Evolutionary conservation across 2,329 filamentous ascomycete species (phyloP).

Genomic region (Grosmannia huntii): DNA sequence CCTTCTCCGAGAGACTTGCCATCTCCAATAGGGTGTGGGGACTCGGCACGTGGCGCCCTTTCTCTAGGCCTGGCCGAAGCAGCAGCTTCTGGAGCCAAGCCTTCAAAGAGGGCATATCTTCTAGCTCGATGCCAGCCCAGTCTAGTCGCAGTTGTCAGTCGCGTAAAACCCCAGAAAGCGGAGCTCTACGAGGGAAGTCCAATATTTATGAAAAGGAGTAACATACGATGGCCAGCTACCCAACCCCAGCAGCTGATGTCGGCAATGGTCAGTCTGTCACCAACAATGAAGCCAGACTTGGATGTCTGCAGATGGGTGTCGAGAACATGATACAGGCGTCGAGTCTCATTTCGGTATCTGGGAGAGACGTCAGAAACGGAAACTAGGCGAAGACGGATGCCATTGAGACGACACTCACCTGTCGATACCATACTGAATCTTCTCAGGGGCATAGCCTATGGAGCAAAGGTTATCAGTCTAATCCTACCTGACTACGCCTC

Average conservation of each 20-base stretch:
- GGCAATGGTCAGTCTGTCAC: slow-evolving; percentile 58
- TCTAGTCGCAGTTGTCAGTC: slow-evolving; percentile 38
- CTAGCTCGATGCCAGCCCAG: slow-evolving; percentile 55
- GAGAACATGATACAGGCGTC: slow-evolving; percentile 68
- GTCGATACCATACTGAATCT: slow-evolving; percentile 70
- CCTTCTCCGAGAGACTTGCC: slow-evolving; percentile 24
- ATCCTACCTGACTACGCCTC: background rate
- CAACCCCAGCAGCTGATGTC: slow-evolving; percentile 76
- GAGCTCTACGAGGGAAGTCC: no score
- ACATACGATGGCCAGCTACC: slow-evolving; percentile 43
- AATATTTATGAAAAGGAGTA: no score
- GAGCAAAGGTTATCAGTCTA: no score
- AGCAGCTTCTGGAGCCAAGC: slow-evolving; percentile 65
- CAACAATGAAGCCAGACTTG: slow-evolving; percentile 46
- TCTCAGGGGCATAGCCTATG: slow-evolving; percentile 61
- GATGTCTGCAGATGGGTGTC: slow-evolving; percentile 55
- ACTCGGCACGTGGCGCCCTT: slow-evolving; percentile 55
- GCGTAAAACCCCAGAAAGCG: slow-evolving; percentile 32
- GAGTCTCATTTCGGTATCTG: slow-evolving; percentile 64
- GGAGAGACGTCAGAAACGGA: background rate
- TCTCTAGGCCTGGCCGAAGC: slow-evolving; percentile 58
- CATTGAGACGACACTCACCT: slow-evolving; percentile 25
- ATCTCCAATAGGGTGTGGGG: slow-evolving; percentile 42
- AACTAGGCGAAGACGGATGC: background rate
- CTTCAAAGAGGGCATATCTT: slow-evolving; percentile 63